Base-by-base conservation (phyloP, 768 basidiomycete genomes). In the Macrolepiota dolichaula region DNA sequence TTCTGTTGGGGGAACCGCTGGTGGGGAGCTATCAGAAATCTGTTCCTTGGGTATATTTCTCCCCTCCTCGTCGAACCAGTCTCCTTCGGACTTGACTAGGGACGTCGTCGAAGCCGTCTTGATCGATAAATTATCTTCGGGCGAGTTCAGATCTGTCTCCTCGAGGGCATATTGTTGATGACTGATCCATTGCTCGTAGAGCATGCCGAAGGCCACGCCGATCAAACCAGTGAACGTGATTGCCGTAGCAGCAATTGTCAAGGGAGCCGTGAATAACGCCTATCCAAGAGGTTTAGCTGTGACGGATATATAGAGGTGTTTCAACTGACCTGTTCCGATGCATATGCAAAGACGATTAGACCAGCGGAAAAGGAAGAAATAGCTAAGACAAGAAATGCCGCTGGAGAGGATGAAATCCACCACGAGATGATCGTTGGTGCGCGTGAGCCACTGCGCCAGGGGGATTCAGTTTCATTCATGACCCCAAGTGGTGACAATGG, bases 281-380 rank as follows among this genome's bases (percentile, higher is more conserved):
- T 57, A 17, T 13, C 10, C 15, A 24, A 40, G 24, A 38, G 5
- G 42, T 13, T 3, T 19, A 55, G 13, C 5, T 10, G 19, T 3
- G 4, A 10, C 15, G 11, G 22, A 35, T 5, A 10, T 17, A n/a
- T 35, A 17, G 36, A n/a, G 29, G 17, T 19, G 29, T 2, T 7
- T 32, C 1, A 2, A 19, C 51, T 35, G 10, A 59, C 58, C 10
- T 52, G 50, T 19, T 59, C 36, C 9, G 51, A 51, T 17, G 50
- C 35, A 12, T 51, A 52, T n/a, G 51, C 49, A 51, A 42, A 59
- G n/a, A 52, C 22, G 10, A 51, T 29, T 15, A 59, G 38, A 5
- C 58, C 58, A 2, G 58, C 51, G n/a, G 58, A 59, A 51, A 59
- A 52, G 13, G 50, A 51, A n/a, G 19, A n/a, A 4, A 59, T 59